phyloP scores from a whole-genome alignment of 2,329 filamentous ascomycete genomes.

The Fusarium sp. region DNA sequence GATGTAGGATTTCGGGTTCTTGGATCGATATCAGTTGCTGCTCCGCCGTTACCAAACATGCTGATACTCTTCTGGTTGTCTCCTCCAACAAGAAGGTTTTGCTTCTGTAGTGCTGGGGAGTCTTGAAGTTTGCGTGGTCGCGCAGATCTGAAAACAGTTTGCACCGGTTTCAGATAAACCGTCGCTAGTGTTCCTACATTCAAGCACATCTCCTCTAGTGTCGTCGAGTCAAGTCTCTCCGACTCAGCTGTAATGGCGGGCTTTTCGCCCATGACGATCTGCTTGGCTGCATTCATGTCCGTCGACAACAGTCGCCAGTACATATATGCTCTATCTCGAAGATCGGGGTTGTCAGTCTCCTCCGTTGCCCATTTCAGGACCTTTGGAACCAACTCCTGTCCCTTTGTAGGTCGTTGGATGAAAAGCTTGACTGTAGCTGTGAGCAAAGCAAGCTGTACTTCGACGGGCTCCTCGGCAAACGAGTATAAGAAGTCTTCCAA shows the following conservation, averaged over 20 bases:
- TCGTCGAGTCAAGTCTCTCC: slow-evolving; percentile 90
- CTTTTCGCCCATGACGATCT: slow-evolving; percentile 97
- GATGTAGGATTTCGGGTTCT: slow-evolving; percentile 50
- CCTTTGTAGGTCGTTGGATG: slow-evolving; percentile 95
- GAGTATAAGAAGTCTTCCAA: slow-evolving; percentile 95
- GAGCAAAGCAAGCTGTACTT: slow-evolving; percentile 92
- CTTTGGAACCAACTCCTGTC: slow-evolving; percentile 90
- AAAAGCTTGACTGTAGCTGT: slow-evolving; percentile 98
- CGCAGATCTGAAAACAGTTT: slow-evolving; percentile 93
- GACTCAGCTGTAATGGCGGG: slow-evolving; percentile 96
- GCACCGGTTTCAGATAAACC: slow-evolving; percentile 96
- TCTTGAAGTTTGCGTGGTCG: slow-evolving; percentile 82
- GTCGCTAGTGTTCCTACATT: slow-evolving; percentile 96
- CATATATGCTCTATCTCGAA: slow-evolving; percentile 97
- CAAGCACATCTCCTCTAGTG: slow-evolving; percentile 96
- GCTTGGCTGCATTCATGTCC: slow-evolving; percentile 85
- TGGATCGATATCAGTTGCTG: slow-evolving; percentile 63
- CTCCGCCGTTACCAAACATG: slow-evolving; percentile 65
- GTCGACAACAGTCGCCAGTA: slow-evolving; percentile 97
- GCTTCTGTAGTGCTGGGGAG: slow-evolving; percentile 85
- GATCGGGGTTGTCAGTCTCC: slow-evolving; percentile 98
- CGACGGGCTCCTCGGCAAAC: slow-evolving; percentile 93
- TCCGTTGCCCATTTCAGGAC: slow-evolving; percentile 99
- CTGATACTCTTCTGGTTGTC: slow-evolving; percentile 71
- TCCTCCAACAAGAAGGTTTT: slow-evolving; percentile 64